phyloP scores from a whole-genome alignment of 768 basidiomycete species.

The Erythrobasidium yunnanense region DNA sequence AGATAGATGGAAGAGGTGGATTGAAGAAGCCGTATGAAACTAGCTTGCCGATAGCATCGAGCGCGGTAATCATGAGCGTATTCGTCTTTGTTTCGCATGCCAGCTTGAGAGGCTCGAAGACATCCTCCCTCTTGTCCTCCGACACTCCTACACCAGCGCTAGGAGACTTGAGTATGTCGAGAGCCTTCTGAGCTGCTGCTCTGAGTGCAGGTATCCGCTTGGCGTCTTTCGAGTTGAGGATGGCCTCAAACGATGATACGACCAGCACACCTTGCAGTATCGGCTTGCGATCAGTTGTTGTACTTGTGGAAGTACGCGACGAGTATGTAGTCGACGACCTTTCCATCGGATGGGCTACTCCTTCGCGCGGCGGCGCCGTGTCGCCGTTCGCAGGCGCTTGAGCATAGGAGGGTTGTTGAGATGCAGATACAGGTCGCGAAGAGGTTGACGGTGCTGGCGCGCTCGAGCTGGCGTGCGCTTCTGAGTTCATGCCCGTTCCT shows the following conservation, averaged over 20 bases:
- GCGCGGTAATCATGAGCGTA: conserved; percentile 86
- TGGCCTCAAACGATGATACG: conserved; percentile 35
- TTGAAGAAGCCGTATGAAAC: conserved; percentile 95
- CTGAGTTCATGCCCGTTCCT: too few relatives aligned
- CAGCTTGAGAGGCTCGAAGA: conserved; percentile 88
- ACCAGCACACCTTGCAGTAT: conserved; percentile 34
- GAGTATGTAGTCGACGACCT: conserved; percentile 9
- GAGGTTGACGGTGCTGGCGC: too few relatives aligned
- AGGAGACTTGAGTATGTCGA: conserved; percentile 34
- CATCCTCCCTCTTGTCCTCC: conserved; percentile 49
- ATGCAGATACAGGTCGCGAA: too few relatives aligned
- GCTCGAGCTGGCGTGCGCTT: too few relatives aligned
- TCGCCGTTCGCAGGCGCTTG: too few relatives aligned
- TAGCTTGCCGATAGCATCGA: conserved; percentile 95
- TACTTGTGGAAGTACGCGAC: conserved; percentile 2
- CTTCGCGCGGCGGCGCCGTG: too few relatives aligned
- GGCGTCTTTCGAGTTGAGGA: conserved; percentile 36
- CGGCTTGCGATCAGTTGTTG: conserved; percentile 18
- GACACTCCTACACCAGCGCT: neutral
- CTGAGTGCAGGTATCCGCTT: conserved; percentile 35
- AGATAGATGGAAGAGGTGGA: conserved; percentile 37
- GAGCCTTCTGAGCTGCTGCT: conserved; percentile 34
- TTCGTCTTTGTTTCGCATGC: conserved; percentile 92
- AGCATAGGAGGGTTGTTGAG: too few relatives aligned
- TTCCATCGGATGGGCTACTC: neutral